Evolutionary conservation across 257 asterid genomes (phyloP).

Genomic region (Solanum stenotomum): DNA sequence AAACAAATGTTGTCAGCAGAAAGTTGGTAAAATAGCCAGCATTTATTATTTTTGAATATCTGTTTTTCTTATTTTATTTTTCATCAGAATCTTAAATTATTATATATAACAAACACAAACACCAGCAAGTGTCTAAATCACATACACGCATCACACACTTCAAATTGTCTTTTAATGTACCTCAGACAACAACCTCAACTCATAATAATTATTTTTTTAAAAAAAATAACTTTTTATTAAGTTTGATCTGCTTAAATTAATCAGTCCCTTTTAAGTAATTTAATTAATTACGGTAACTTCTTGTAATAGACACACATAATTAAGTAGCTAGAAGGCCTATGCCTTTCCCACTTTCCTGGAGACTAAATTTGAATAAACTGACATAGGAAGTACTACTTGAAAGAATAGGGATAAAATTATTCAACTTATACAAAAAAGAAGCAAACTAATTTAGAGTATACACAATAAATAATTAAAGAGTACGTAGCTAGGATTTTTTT

Average conservation of each 20-base stretch:
- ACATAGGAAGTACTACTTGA: neutral
- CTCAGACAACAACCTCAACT: neutral
- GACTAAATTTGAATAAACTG: neutral
- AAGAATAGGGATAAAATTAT: neutral
- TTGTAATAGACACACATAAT: neutral
- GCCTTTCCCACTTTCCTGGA: neutral
- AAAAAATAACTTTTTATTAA: neutral
- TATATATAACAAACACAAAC: neutral
- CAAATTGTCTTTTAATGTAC: neutral
- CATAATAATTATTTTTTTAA: neutral
- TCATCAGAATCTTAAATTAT: constrained; percentile 1
- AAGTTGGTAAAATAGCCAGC: neutral
- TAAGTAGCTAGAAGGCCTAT: neutral
- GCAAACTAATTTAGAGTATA: neutral
- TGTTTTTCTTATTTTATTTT: neutral
- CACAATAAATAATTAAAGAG: neutral
- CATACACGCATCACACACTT: neutral
- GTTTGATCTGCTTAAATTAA: neutral
- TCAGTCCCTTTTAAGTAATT: neutral
- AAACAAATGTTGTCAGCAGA: neutral
- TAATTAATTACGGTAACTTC: neutral
- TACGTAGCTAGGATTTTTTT: no score
- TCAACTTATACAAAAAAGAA: neutral
- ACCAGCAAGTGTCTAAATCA: neutral
- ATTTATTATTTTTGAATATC: neutral